Percentiles rank a stretch among this genome's conserved stretches.
Conservation (phyloP, 345 rosid species). For the Arabis alpina region DNA sequence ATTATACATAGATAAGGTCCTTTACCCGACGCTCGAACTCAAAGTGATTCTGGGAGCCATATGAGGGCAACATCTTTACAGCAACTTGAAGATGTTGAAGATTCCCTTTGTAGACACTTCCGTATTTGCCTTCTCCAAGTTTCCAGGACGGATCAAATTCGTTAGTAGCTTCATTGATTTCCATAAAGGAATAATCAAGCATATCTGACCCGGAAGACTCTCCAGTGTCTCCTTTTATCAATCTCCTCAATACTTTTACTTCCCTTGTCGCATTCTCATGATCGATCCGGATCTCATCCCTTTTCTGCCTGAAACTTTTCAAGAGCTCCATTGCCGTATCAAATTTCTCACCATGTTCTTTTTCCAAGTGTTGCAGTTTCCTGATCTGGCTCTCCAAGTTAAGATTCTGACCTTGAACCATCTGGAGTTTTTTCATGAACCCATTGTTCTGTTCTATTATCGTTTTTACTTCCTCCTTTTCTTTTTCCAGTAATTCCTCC, state of each 20-base stretch:
- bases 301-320: conserved; percentile 64
- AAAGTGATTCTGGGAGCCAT: conserved; percentile 60
- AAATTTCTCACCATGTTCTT: conserved; percentile 81
- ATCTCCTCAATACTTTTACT: conserved; percentile 49
- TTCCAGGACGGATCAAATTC: conserved; percentile 75
- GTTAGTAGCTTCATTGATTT: conserved; percentile 77
- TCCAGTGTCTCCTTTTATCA: conserved; percentile 44
- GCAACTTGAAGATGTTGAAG: conserved; percentile 75
- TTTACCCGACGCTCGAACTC: conserved; percentile 74
- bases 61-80: conserved; percentile 86
- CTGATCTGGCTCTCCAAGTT: conserved; percentile 54
- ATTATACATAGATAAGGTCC: background rate
- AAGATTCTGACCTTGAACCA: conserved; percentile 56
- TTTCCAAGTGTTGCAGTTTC: conserved; percentile 48
- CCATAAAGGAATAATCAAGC: conserved; percentile 78
- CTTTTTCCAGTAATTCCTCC: conserved; percentile 59
- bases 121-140: conserved; percentile 84
- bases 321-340: conserved; percentile 79
- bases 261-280: conserved; percentile 55
- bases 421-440: conserved; percentile 53
- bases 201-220: conserved; percentile 57
- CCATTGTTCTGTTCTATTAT: conserved; percentile 51
- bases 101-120: conserved; percentile 75
- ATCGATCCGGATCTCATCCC: conserved; percentile 71
- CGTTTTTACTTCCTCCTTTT: conserved; percentile 55